Evolutionary conservation across 345 rosid genomes (phyloP), one percentile per base, ranked within the genome.

Genomic region (Pelargonium nanum): DNA sequence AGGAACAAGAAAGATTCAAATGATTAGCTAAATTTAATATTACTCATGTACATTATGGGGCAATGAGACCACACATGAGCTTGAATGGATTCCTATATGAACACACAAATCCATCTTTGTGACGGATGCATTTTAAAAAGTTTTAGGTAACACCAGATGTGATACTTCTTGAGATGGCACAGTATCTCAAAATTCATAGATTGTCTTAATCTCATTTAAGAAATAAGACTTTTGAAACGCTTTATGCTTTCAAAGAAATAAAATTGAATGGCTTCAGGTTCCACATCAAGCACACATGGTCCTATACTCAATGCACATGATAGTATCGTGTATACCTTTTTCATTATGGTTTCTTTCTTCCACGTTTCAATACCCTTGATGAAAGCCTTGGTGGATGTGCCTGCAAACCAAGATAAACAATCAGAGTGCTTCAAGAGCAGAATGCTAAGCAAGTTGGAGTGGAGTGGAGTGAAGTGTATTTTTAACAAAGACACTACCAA

Each of bases 311-410:
- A 44, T 32, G n/a, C 20, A 20, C 19, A 40, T 2, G 16, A 12
- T 40, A 40, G 15, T 9, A 40, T 40, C 9, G 15, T 40, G 16
- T 30, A 19, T 24, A 84, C 96, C 81, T 71, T 70, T 65, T 80
- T 89, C 78, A 74, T 20, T 60, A 89, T 67, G 28, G 90, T 82
- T 74, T 89, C 96, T 55, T 86, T 89, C 24, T 77, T 86, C 93
- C 96, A 89, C 34, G 89, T 89, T 70, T 89, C 91, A 26, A 78
- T 73, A 59, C 96, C 96, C 66, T 86, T 89, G 24, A 86, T 65
- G 77, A 84, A 89, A 67, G 93, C 87, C 75, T 83, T 89, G n/a
- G 87, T 79, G 25, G 96, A 84, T 20, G 96, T 89, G 9, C 84
- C 96, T 88, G 69, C 63, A 75, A 52, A 65, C 54, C 71, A 65